Conservation (phyloP, 2,329 filamentous ascomycete genomes). For the Xylaria sp. region DNA sequence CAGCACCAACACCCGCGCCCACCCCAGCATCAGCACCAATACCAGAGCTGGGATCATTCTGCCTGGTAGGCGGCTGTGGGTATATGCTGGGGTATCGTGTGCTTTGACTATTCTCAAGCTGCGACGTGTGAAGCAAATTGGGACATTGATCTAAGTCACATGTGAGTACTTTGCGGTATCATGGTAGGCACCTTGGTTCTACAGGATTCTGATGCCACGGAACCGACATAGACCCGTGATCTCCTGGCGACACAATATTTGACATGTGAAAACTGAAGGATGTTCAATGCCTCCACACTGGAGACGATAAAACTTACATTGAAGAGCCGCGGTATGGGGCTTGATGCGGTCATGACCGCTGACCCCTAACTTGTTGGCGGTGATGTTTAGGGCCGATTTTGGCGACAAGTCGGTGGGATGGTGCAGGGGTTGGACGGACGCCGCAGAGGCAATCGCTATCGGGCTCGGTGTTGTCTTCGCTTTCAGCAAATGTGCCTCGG, state of each 20-base stretch:
- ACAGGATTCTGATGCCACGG: neutral
- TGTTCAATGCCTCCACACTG: slow-evolving; percentile 3
- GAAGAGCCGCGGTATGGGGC: slow-evolving; percentile 54
- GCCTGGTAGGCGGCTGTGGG: slow-evolving; percentile 39
- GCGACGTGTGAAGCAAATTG: slow-evolving; percentile 39
- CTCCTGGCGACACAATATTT: slow-evolving; percentile 18
- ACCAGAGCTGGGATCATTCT: slow-evolving; percentile 28
- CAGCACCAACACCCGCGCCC: slow-evolving; percentile 29
- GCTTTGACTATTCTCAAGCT: slow-evolving; percentile 35
- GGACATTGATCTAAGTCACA: slow-evolving; percentile 41
- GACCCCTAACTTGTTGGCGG: slow-evolving; percentile 32
- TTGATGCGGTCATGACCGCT: slow-evolving; percentile 42
- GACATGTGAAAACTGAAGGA: slow-evolving; percentile 37
- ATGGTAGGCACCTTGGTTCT: slow-evolving; percentile 14
- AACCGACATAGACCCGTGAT: slow-evolving; percentile 3
- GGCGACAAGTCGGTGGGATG: slow-evolving; percentile 36
- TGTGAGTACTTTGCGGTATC: slow-evolving; percentile 38
- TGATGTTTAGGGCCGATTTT: slow-evolving; percentile 32
- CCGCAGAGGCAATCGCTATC: slow-evolving; percentile 44
- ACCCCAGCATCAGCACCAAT: slow-evolving; percentile 37
- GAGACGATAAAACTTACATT: slow-evolving; percentile 50
- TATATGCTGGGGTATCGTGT: slow-evolving; percentile 42
- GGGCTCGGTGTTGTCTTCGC: slow-evolving; percentile 45
- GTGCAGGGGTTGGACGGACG: slow-evolving; percentile 36
- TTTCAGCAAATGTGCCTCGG: slow-evolving; percentile 50